Evolutionary conservation across 352 stramenopile species (phyloP).

Genomic region (Phytophthora niederhauseri): DNA sequence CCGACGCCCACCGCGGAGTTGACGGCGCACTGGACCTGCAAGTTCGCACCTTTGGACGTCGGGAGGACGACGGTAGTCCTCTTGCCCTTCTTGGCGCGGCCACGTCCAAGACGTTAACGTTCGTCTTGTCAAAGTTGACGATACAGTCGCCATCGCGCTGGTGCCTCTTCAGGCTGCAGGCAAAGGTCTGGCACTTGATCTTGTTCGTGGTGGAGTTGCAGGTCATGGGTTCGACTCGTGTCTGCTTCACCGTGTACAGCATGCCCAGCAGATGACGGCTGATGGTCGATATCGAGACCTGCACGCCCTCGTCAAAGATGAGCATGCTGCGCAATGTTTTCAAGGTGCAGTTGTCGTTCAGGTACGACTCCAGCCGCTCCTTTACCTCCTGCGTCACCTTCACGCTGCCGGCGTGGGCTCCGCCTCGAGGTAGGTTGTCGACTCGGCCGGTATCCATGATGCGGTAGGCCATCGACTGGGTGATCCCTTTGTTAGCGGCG

Average conservation of each 20-base stretch:
- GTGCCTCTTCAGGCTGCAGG: neutral
- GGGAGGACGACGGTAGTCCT: neutral
- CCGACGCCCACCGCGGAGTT: neutral
- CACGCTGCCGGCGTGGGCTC: too few relatives aligned
- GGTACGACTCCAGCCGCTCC: too few relatives aligned
- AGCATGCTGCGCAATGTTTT: neutral
- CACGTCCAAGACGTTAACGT: neutral
- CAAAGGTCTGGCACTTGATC: slow-evolving; percentile 5
- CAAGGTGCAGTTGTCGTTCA: slow-evolving; percentile 9
- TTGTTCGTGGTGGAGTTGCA: slow-evolving; percentile 20
- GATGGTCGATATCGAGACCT: neutral
- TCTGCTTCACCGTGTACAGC: slow-evolving; percentile 2
- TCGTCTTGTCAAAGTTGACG: slow-evolving; percentile 10
- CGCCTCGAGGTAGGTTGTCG: too few relatives aligned
- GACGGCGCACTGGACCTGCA: slow-evolving; percentile 12
- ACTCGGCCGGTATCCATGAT: too few relatives aligned
- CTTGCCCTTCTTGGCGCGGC: neutral
- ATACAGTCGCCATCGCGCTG: neutral
- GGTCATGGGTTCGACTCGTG: slow-evolving; percentile 1
- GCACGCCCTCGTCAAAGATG: neutral
- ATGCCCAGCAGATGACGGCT: too few relatives aligned
- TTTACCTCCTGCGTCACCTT: too few relatives aligned
- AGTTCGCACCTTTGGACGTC: slow-evolving; percentile 3
- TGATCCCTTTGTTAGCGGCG: too few relatives aligned
- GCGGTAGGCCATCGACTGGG: too few relatives aligned